Percentiles rank a stretch among this genome's conserved stretches.
Evolutionary conservation across 805 yeast genomes (phyloP).

Genomic region (Naumovozyma baii): DNA sequence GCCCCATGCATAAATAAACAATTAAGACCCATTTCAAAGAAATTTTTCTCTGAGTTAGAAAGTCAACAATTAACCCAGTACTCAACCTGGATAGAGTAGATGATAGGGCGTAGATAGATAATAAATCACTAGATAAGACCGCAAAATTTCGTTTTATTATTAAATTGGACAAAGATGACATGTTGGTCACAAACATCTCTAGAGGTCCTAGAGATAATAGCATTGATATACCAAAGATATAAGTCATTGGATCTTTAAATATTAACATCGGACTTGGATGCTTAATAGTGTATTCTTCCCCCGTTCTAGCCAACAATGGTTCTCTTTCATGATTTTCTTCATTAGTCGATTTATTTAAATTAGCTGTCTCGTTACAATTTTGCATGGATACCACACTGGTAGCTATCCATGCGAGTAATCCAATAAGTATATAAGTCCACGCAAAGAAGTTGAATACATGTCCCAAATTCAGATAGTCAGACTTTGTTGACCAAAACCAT

Average conservation of each 20-base stretch:
- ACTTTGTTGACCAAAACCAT: constrained; percentile 28
- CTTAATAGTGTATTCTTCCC: not conserved
- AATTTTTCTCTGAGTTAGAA: constrained; percentile 29
- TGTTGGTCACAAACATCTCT: constrained; percentile 74
- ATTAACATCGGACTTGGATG: constrained; percentile 5
- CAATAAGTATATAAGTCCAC: constrained; percentile 44
- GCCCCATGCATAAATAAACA: constrained; percentile 28
- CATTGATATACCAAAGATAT: constrained; percentile 53
- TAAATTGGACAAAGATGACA: constrained; percentile 59
- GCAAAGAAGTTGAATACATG: constrained; percentile 46
- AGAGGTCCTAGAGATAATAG: constrained; percentile 70
- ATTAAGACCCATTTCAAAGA: constrained; percentile 29
- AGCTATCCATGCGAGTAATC: constrained; percentile 52
- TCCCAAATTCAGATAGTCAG: constrained; percentile 35
- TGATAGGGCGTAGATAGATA: constrained; percentile 55
- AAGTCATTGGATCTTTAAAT: constrained; percentile 48
- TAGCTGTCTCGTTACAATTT: constrained; percentile 28
- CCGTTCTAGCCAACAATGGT: constrained; percentile 23
- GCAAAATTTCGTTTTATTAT: constrained; percentile 7
- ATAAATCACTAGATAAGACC: constrained; percentile 27
- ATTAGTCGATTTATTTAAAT: not conserved
- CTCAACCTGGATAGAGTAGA: constrained; percentile 64
- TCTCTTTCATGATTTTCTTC: constrained; percentile 17
- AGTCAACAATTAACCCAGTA: constrained; percentile 63
- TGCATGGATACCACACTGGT: constrained; percentile 53